Percentiles rank a stretch among this genome's conserved stretches.
These are phyloP conservation scores for Laetiporus sulphureus DNA, from an alignment of 1,284 basidiomycete species.

Conservation along the genomic window DNA sequence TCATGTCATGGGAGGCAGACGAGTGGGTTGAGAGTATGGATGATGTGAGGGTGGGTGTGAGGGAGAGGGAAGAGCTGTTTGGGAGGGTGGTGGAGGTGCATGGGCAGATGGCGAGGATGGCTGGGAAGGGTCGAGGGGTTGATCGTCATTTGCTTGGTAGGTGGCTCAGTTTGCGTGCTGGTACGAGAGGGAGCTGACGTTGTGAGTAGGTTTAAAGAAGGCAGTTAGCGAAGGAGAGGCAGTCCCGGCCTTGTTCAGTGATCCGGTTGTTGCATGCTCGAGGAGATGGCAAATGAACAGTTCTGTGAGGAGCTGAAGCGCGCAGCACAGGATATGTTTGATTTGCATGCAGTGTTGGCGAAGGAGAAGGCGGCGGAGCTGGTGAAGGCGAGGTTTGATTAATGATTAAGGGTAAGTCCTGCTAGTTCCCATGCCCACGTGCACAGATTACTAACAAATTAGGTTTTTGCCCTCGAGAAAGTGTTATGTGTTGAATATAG, in stretches of 20 bases:
- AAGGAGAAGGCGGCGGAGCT: no score
- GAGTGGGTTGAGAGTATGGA: conserved; percentile 76
- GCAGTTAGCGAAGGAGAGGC: conserved; percentile 54
- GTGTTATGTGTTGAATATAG: no score
- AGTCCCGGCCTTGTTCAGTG: conserved; percentile 61
- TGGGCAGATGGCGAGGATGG: conserved; percentile 60
- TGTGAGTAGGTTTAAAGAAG: conserved; percentile 56
- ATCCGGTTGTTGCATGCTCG: conserved; percentile 63
- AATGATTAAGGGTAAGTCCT: no score
- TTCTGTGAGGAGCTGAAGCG: conserved; percentile 61
- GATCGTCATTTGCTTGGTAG: conserved; percentile 81
- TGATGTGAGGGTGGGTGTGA: conserved; percentile 29
- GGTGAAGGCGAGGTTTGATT: no score
- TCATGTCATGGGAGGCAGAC: conserved; percentile 66
- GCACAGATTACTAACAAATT: no score
- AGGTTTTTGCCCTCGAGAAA: no score
- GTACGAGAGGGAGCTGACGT: background rate
- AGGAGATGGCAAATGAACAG: conserved; percentile 69
- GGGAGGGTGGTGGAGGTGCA: conserved; percentile 66
- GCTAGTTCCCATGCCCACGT: no score
- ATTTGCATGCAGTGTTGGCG: conserved; percentile 15
- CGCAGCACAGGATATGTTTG: conserved; percentile 62
- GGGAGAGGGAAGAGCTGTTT: conserved; percentile 54
- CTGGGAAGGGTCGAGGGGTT: conserved; percentile 70
- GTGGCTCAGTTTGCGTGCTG: conserved; percentile 13